These are phyloP conservation scores for Veloboletus limbatus DNA, from an alignment of 1,284 basidiomycete species.

Conservation along the genomic window DNA sequence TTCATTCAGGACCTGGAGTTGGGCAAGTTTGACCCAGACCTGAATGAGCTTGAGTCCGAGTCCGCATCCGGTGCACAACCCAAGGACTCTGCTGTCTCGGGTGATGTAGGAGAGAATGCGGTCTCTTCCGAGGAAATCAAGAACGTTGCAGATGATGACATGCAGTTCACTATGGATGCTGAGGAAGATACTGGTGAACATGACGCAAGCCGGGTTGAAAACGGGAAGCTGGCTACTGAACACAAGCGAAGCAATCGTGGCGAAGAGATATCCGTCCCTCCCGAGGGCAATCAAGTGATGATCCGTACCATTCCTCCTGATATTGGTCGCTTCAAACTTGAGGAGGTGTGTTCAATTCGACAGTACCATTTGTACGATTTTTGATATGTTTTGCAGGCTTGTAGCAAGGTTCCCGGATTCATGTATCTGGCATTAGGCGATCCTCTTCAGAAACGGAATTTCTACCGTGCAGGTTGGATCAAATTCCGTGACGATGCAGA, in stretches of 20 bases:
- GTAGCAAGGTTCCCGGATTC: slow-evolving; percentile 64
- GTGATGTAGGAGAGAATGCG: slow-evolving; percentile 32
- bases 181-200: slow-evolving; percentile 69
- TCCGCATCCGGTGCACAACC: slow-evolving; percentile 37
- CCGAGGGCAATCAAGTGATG: slow-evolving; percentile 87
- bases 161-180: slow-evolving; percentile 63
- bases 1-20: slow-evolving; percentile 79
- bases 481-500: slow-evolving; percentile 82
- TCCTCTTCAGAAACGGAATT: slow-evolving; percentile 85
- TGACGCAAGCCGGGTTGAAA: slow-evolving; percentile 54
- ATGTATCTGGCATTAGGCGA: slow-evolving; percentile 86
- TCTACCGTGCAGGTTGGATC: slow-evolving; percentile 90
- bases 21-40: slow-evolving; percentile 79
- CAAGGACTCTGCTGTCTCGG: slow-evolving; percentile 46
- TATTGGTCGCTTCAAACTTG: slow-evolving; percentile 81
- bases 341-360: slow-evolving; percentile 59
- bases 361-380: slow-evolving; percentile 1
- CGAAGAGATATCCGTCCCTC: slow-evolving; percentile 74
- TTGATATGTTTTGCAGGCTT: slow-evolving; percentile 45
- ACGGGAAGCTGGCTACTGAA: slow-evolving; percentile 51
- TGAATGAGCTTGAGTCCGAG: slow-evolving; percentile 55
- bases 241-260: slow-evolving; percentile 51
- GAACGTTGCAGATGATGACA: slow-evolving; percentile 51
- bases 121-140: slow-evolving; percentile 48
- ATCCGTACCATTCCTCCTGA: slow-evolving; percentile 92